Base-by-base conservation (phyloP, 208 protist species). In the Novymonas esmeraldas region DNA sequence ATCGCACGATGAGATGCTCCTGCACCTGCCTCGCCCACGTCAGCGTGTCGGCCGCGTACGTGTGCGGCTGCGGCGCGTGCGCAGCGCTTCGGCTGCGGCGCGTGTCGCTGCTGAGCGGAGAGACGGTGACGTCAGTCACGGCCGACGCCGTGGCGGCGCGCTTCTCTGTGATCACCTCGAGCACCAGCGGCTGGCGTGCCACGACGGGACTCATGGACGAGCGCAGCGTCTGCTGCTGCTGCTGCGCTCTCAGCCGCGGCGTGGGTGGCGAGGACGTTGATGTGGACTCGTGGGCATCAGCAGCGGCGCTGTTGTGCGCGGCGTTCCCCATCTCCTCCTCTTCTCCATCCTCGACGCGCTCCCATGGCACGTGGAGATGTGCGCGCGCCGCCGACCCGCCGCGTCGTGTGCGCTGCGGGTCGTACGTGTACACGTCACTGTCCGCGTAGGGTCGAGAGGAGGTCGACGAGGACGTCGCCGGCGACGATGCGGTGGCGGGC, bases 381-480 rank as follows among this genome's bases (percentile, higher is more conserved):
- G 10, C 13, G 6, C 13, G 4, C 14, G 26, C 33, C 20, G 56
- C 38, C 9, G 56, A 38, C 39, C 39, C n/a, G 20, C 38, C 45
- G 39, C 38, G 34, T 9, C 69, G 51, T 13, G 69, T 55, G 7
- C 26, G 50, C 22, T 29, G 18, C 24, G 61, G 29, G 38, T 75
- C 61, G 38, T 69, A 68, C n/a, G 22, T 44, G 54, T 75, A 75
- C 16, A 75, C 61, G 22, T 75, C 69, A 0, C 29, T 29, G n/a
- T 75, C 69, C 11, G 20, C 29, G 54, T 75, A 75, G 9, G 42
- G 69, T 1, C 69, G 69, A 3, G 61, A 28, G 0, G 69, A 74
- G 24, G 26, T 50, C 13, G 51, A 62, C 29, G 66, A 46, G 41
- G 34, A 18, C 28, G 49, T 22, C 22, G 48, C 13, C 3, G 58